These are phyloP conservation scores for Claviceps arundinis DNA, from an alignment of 2,329 filamentous ascomycete species.

Conservation along the genomic window DNA sequence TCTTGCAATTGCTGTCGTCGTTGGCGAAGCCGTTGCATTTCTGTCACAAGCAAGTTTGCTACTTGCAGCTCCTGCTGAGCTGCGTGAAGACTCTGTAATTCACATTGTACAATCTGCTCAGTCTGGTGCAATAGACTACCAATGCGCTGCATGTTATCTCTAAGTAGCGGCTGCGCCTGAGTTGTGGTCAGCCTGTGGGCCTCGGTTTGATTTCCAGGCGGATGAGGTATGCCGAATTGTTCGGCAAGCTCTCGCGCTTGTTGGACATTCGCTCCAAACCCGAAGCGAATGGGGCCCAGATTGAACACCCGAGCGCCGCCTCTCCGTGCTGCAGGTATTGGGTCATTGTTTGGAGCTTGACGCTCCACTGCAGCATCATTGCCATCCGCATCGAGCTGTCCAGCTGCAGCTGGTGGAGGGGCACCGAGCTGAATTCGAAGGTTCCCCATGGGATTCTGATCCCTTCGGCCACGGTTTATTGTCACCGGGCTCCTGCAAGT, in stretches of 20 bases:
- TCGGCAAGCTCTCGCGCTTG: constrained; percentile 56
- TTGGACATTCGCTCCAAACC: constrained; percentile 58
- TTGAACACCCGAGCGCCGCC: constrained; percentile 50
- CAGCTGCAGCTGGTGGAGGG: constrained; percentile 7
- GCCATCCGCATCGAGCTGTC: constrained; percentile 3
- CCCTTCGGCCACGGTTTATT: constrained; percentile 15
- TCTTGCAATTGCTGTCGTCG: constrained; percentile 26
- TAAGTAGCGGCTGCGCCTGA: constrained; percentile 8
- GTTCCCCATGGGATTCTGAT: constrained; percentile 15
- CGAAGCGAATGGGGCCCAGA: constrained; percentile 61
- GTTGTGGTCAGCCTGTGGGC: constrained; percentile 10
- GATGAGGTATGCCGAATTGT: constrained; percentile 38
- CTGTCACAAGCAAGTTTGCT: constrained; percentile 53
- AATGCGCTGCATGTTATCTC: constrained; percentile 30
- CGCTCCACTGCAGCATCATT: constrained; percentile 7
- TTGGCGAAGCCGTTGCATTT: constrained; percentile 52
- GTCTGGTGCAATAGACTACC: constrained; percentile 50
- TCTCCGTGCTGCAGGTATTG: constrained; percentile 10
- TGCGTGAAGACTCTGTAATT: constrained; percentile 48
- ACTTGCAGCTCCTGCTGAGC: constrained; percentile 55
- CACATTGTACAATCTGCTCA: constrained; percentile 55
- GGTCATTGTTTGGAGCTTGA: constrained; percentile 7
- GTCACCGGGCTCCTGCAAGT: constrained; percentile 76
- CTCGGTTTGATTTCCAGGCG: constrained; percentile 12
- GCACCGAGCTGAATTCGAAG: constrained; percentile 20